A percentile compares a stretch with the other conserved stretches of the same genome.
phyloP scores from a whole-genome alignment of 306 rosid species.

The Datisca glomerata region DNA sequence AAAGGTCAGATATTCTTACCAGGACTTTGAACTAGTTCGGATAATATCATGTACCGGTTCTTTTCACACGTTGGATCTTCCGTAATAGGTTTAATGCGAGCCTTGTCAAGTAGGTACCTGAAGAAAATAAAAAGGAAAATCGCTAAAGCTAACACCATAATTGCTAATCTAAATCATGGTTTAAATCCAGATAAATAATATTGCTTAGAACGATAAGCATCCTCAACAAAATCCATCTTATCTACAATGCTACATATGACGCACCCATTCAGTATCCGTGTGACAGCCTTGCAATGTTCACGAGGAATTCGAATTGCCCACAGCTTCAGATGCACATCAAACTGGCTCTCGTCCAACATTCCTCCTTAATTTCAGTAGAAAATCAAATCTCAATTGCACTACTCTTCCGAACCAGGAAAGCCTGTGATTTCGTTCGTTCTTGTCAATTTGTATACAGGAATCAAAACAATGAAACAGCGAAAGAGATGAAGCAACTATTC shows the following conservation, averaged over 20 bases:
- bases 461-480: too few species aligned
- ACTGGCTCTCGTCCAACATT: slow-evolving; percentile 71
- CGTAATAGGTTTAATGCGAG: slow-evolving; percentile 73
- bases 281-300: slow-evolving; percentile 60
- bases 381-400: too few species aligned
- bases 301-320: slow-evolving; percentile 92
- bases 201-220: not conserved
- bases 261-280: slow-evolving; percentile 68
- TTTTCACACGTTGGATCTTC: slow-evolving; percentile 58
- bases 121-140: not conserved
- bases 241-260: not conserved
- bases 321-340: slow-evolving; percentile 43
- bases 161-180: not conserved
- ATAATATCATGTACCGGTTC: slow-evolving; percentile 64
- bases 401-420: too few species aligned
- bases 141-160: not conserved
- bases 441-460: too few species aligned
- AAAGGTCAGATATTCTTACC: slow-evolving; percentile 23
- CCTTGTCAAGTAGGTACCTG: slow-evolving; percentile 76
- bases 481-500: too few species aligned
- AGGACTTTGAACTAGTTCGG: slow-evolving; percentile 46
- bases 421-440: too few species aligned
- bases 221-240: not conserved
- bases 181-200: not conserved
- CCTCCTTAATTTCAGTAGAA: too few species aligned